Evolutionary conservation across 352 stramenopile genomes (phyloP), one percentile per base, ranked within the genome.

Genomic region (Globisporangium heterothallicum): DNA sequence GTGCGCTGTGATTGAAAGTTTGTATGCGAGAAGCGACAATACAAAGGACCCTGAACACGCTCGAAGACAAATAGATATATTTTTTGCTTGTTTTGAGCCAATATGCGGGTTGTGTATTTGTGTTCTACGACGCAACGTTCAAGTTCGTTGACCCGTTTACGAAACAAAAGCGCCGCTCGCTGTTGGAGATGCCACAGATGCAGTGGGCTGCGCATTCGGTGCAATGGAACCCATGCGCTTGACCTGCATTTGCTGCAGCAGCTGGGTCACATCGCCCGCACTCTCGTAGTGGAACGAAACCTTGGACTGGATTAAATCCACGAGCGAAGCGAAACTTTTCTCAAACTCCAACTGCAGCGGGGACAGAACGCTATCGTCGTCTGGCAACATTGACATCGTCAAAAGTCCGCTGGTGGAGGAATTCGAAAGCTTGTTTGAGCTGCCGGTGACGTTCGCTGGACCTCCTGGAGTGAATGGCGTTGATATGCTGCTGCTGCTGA

Each of bases 341-440:
- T 92, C 75, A 42, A 92, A 87, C 46, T 88, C 77, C 34, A 65
- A 60, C 49, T 91, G 80, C 18, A 91, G 63, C 16, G 77, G 73
- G 27, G 80, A 86, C 0, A 78, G 46, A 25, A 29, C 24, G 35
- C 24, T 3, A 14, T 53, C 46, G 12, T 53, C 32, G 5, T 34
- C 19, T 6, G 27, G 46, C 9, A 42, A 13, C 4, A 43, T 22
- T 22, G 42, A 13, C 4, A 43, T 22, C 32, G 46, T 2, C 21
- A 53, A n/a, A 22, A 44, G 34, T 4, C 46, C 32, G 35, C 22
- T 53, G 14, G 45, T 30, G 6, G 14, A 10, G 18, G 6, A 6
- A 13, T 5, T 25, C 2, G 21, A 16, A 12, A 19, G 16, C 42
- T 42, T 64, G 21, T 10, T 26, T 22, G 32, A 27, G n/a, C 19